These are phyloP conservation scores for Phytophthora fragariae DNA, from an alignment of 352 stramenopile species.

Conservation along the genomic window DNA sequence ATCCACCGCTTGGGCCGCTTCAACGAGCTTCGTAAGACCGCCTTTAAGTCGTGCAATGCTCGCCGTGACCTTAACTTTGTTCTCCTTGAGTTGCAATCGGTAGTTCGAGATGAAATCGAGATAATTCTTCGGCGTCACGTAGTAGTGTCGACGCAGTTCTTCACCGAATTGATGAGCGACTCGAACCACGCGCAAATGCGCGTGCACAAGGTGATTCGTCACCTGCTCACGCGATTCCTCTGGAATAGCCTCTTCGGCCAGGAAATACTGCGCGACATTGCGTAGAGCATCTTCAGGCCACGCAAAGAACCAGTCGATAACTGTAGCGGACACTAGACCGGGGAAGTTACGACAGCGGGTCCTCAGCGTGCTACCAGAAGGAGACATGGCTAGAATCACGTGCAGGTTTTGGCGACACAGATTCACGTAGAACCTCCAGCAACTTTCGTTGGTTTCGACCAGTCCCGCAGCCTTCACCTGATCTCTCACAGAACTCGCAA, in stretches of 20 bases:
- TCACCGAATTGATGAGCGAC: constrained; percentile 92
- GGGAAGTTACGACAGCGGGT: constrained; percentile 96
- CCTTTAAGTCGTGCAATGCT: constrained; percentile 92
- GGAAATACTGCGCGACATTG: constrained; percentile 94
- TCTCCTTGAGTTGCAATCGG: constrained; percentile 90
- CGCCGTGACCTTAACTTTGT: constrained; percentile 90
- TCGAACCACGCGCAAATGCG: constrained; percentile 91
- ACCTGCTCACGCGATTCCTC: constrained; percentile 87
- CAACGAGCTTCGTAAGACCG: constrained; percentile 94
- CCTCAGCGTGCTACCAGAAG: constrained; percentile 93
- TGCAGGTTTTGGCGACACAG: constrained; percentile 95
- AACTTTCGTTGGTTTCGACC: constrained; percentile 93
- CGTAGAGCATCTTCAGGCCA: constrained; percentile 95
- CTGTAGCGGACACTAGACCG: constrained; percentile 91
- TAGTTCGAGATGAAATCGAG: constrained; percentile 97
- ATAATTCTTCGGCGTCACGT: constrained; percentile 98
- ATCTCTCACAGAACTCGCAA: constrained; percentile 84
- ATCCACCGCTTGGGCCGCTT: constrained; percentile 94
- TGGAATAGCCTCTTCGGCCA: constrained; percentile 91
- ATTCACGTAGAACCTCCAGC: constrained; percentile 95
- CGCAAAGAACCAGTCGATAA: constrained; percentile 98
- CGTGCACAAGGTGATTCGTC: constrained; percentile 92
- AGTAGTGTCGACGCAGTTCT: constrained; percentile 94
- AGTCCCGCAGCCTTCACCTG: constrained; percentile 91
- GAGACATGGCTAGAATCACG: constrained; percentile 95